Base-by-base conservation (phyloP, 2,329 filamentous ascomycete species). In the Thermoascus crustaceus region DNA sequence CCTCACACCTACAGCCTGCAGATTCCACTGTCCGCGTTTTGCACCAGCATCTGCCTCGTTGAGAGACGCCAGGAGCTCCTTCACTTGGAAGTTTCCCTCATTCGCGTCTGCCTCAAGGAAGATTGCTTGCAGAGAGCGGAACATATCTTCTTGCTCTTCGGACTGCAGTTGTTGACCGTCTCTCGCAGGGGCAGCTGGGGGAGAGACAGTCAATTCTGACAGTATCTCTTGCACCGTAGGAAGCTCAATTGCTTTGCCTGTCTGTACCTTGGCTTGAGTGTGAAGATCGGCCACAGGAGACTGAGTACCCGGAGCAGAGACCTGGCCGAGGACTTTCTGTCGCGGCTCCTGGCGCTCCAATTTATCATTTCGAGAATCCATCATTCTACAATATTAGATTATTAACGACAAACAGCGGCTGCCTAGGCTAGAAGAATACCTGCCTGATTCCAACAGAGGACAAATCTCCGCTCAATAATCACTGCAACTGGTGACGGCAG, bases 71-170 rank as follows among this genome's bases (percentile, higher is more conserved):
- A 51, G 46, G 7, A 60, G 47, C 24, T 49, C 48, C 27, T 52
- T 46, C 6, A 58, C 37, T 31, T 55, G 47, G 29, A 49, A 48
- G 35, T 27, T 42, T 11, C 35, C 42, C 10, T 48, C 41, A 10
- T 41, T 38, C 32, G 55, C 52, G 8, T 48, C 46, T 13, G 39
- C 44, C 21, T 39, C 41, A 10, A 55, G 46, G 30, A 66, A 49
- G 16, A 52, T 42, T 9, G 44, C 37, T 37, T 57, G 52, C 35
- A 66, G 37, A n/a, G 49, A 45, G 21, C 32, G 43, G 33, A 65
- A 57, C 47, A 64, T 55, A 18, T 45, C 41, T 33, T 50, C 43
- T 43, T 63, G 52, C 30, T 60, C 52, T 44, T 57, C 45, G 22
- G 32, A 24, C 6, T 47, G 22, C 20, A 60, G 37, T 31, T 37